Evolutionary conservation across 2,329 filamentous ascomycete species (phyloP).

Genomic region (Aspergillus sp.): DNA sequence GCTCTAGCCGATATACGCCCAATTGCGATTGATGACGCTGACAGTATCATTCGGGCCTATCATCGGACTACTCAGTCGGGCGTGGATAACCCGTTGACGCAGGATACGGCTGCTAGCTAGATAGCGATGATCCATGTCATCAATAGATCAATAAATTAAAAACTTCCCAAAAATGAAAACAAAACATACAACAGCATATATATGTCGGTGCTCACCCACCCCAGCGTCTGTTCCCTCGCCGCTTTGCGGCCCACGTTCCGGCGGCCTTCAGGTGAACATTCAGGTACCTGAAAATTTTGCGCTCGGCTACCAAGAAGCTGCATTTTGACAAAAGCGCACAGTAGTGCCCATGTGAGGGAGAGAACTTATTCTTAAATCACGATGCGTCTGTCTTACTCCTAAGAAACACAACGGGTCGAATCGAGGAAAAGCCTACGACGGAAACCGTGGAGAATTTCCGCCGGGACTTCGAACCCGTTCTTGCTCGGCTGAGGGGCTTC

Average conservation of each 20-base stretch:
- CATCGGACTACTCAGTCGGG: slow-evolving; percentile 65
- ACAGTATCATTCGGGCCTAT: slow-evolving; percentile 80
- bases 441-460: neutral
- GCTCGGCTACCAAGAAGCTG: neutral
- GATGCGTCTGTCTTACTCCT: neutral
- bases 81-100: slow-evolving; percentile 59
- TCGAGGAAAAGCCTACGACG: slow-evolving; percentile 2
- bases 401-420: too few relatives aligned
- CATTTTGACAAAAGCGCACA: neutral
- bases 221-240: neutral
- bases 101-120: slow-evolving; percentile 62
- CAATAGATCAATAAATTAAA: too few relatives aligned
- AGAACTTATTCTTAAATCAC: neutral
- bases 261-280: neutral
- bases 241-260: neutral
- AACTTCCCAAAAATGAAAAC: too few relatives aligned
- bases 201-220: neutral
- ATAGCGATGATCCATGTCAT: too few relatives aligned
- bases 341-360: neutral
- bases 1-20: slow-evolving; percentile 79
- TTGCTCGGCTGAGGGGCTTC: neutral
- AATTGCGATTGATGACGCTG: slow-evolving; percentile 84
- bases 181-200: slow-evolving; percentile 1
- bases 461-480: neutral
- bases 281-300: neutral